Base-by-base conservation (phyloP, 352 stramenopile genomes). In the Aphanomyces invadans region DNA sequence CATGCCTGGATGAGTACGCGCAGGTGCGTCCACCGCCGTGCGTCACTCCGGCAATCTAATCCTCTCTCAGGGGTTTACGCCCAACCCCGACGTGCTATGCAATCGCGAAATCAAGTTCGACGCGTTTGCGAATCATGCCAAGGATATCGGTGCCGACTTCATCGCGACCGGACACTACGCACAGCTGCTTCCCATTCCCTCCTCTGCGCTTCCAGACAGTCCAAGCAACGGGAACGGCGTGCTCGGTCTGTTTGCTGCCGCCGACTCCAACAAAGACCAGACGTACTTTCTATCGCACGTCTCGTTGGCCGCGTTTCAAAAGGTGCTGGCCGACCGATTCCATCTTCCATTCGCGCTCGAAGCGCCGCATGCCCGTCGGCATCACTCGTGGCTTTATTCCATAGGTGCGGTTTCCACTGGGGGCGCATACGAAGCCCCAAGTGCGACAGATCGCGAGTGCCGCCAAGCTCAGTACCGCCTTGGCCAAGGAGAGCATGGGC, bases 61-160 rank as follows among this genome's bases (percentile, higher is more conserved):
- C 36, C 17, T n/a, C 21, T 39, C 11, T 19, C 59, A 81, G 70
- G 87, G 89, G 1, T 53, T 92, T 49, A 98, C 92, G 12, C 92
- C 92, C 32, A 98, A 98, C 67, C 90, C 90, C 1, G 93, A 98
- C 74, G 93, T 99, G 29, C 73, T 96, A 28, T 99, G 97, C 85
- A 99, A 99, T 77, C 83, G 87, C 2, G 83, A 97, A 71, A 98
- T 99, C 75, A 99, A 99, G 75, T 99, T 99, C 80, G 96, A 98
- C 62, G 89, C 81, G 2, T 98, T 99, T 70, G 85, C 87, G n/a
- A 81, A 97, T 31, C 96, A 96, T 71, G 90, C 92, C 10, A 74
- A 81, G 52, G 73, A 84, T 19, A 86, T 88, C 62, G 86, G 86
- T 10, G 88, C 88, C 0, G 88, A 98, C 70, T 96, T 78, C 53